Evolutionary conservation across 139 green algal genomes (phyloP).

Genomic region (Volvox africanus): DNA sequence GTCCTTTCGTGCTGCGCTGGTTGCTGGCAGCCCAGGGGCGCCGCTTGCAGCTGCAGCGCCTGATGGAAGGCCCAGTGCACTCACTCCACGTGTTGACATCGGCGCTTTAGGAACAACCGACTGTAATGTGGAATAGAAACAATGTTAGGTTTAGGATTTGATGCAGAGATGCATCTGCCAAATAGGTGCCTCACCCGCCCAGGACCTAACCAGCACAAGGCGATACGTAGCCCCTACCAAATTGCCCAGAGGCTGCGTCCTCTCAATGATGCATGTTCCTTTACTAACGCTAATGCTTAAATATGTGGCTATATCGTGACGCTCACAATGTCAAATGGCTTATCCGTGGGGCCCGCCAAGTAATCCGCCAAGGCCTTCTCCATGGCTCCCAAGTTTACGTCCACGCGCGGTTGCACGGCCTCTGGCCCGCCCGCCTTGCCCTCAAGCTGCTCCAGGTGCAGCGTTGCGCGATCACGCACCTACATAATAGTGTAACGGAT

Average conservation of each 20-base stretch:
- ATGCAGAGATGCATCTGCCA: too few species aligned
- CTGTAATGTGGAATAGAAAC: slow-evolving; percentile 13
- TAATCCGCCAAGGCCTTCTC: slow-evolving; percentile 88
- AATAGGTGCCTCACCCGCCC: too few species aligned
- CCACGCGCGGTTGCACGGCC: slow-evolving; percentile 52
- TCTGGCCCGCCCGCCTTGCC: slow-evolving; percentile 66
- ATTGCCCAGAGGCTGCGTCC: too few species aligned
- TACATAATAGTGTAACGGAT: slow-evolving; percentile 36
- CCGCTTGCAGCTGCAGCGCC: neutral
- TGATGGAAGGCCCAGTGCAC: neutral
- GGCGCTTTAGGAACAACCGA: slow-evolving; percentile 59
- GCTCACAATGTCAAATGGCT: slow-evolving; percentile 85
- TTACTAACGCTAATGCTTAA: too few species aligned
- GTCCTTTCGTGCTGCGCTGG: slow-evolving; percentile 47
- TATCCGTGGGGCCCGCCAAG: slow-evolving; percentile 71
- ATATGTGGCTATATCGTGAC: too few species aligned
- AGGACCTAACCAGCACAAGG: too few species aligned
- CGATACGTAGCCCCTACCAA: too few species aligned
- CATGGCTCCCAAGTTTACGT: slow-evolving; percentile 83
- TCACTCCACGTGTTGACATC: neutral
- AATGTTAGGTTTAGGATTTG: too few species aligned
- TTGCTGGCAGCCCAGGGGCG: slow-evolving; percentile 20
- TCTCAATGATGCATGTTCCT: too few species aligned
- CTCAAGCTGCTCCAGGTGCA: slow-evolving; percentile 92
- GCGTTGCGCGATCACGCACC: slow-evolving; percentile 95